Base-by-base conservation (phyloP, 305 asterid species). In the Plantago lanceolata region DNA sequence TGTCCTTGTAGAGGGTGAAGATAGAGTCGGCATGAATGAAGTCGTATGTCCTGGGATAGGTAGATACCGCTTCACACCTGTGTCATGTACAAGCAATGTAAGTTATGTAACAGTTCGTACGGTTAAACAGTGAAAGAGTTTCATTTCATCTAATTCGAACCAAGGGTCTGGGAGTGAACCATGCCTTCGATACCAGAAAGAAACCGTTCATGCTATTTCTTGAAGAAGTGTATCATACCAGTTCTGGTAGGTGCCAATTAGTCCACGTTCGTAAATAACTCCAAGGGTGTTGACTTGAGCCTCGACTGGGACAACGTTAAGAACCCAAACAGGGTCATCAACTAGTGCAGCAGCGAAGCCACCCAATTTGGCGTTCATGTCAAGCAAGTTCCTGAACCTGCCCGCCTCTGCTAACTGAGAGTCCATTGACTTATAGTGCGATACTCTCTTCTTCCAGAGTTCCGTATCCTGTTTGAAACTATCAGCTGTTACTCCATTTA, bases 41-140 rank as follows among this genome's bases (percentile, higher is more conserved):
- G 62, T 88, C 94, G 28, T 85, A 88, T 8, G 92, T 85, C 78
- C 94, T 74, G 14, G 96, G 96, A 57, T 88, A 85, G 9, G 92
- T 84, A 5, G 94, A 88, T 85, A 85, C 82, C 16, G 92, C 92
- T 55, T 88, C 95, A 44, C 96, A 88, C 96, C 96, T 87, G 73
- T 60, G 63, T 1, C 11, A 33, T 5, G 40, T 33, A 6, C 40
- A 33, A 33, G 40, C 8, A 33, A 33, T 33, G 35, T 31, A 8
- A 31, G 35, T 8, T 0, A 2, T 31, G 37, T 28, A 31, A 31
- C 37, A 1, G 37, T 6, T 31, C 37, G 5, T 31, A 4, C 37
- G 2, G 8, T 31, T 31, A 31, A 31, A 31, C 37, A 4, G 5
- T 4, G 8, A 31, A 31, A 31, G 37, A 31, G 0, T 6, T 31